Conservation (phyloP, 371 early-diverging fungal genomes). For the Mortierella sp. region DNA sequence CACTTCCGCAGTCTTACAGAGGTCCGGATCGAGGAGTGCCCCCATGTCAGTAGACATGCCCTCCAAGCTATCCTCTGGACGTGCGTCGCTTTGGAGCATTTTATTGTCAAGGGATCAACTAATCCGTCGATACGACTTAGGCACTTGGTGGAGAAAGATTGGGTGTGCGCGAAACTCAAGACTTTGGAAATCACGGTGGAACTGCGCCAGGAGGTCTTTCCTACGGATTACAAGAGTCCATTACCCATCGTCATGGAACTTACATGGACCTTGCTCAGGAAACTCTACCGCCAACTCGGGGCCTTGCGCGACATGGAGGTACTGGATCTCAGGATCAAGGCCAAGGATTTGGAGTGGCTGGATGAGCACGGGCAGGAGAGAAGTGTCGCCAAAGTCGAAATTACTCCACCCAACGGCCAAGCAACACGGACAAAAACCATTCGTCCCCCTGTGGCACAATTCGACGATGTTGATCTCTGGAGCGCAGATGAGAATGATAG, state of each 20-base stretch:
- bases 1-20: neutral
- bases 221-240: neutral
- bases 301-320: neutral
- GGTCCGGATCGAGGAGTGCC: neutral
- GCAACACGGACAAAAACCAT: neutral
- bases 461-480: neutral
- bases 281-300: neutral
- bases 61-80: neutral
- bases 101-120: neutral
- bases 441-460: neutral
- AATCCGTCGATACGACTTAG: neutral
- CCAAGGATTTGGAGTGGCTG: neutral
- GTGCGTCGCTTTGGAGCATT: neutral
- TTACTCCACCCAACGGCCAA: no score
- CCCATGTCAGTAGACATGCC: neutral
- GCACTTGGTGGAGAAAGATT: neutral
- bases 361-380: neutral
- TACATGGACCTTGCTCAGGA: neutral
- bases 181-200: neutral
- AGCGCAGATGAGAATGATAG: neutral
- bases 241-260: neutral
- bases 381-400: neutral
- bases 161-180: constrained; percentile 1
- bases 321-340: neutral
- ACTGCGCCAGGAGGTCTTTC: neutral